Evolutionary conservation across 495 filamentous ascomycete species (phyloP).

Genomic region (Aspergillus bertholletiae): DNA sequence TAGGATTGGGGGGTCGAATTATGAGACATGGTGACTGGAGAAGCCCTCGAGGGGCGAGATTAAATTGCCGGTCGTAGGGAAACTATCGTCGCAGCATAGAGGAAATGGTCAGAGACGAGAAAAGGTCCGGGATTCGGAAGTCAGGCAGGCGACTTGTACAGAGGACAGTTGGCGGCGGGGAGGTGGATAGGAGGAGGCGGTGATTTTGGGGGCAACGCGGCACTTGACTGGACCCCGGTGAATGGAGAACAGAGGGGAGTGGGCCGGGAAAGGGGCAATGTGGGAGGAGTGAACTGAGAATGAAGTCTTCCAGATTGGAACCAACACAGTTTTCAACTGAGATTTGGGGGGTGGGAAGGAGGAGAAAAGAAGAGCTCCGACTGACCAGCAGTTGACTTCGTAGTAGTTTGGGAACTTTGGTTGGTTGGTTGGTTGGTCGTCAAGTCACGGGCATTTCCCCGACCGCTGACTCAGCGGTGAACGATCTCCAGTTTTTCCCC

Average conservation of each 20-base stretch:
- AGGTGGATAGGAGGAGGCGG: constrained; percentile 8
- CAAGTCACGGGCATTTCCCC: neutral
- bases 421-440: neutral
- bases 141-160: constrained; percentile 9
- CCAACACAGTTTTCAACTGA: neutral
- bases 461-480: neutral
- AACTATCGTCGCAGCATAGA: constrained; percentile 23
- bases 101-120: neutral
- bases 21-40: constrained; percentile 31
- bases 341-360: no score
- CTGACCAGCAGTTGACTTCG: constrained; percentile 5
- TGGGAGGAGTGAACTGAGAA: neutral
- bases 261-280: neutral
- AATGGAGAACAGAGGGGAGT: neutral
- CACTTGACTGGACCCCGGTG: constrained; percentile 11
- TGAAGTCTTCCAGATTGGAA: neutral
- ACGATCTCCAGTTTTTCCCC: neutral
- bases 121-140: neutral
- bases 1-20: constrained; percentile 24
- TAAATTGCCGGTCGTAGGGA: neutral
- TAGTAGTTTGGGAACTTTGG: neutral
- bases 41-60: constrained; percentile 26
- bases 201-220: constrained; percentile 10
- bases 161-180: constrained; percentile 25
- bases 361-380: constrained; percentile 2